These are phyloP conservation scores for Metarhizium album DNA, from an alignment of 2,329 filamentous ascomycete species.

Conservation along the genomic window DNA sequence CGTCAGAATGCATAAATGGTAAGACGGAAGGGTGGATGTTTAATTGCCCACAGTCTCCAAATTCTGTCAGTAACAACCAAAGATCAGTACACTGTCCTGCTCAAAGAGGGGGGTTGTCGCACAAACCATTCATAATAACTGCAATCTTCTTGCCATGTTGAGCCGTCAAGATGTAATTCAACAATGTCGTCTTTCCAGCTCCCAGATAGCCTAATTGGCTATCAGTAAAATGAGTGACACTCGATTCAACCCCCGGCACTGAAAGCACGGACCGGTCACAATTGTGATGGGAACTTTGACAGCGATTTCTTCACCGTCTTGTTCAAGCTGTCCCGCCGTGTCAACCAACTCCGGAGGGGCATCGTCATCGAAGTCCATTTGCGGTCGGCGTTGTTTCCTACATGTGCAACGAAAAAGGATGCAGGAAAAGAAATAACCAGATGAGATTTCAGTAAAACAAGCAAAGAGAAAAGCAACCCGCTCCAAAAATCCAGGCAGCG, in stretches of 20 bases:
- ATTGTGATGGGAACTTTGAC: constrained; percentile 76
- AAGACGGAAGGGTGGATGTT: background rate
- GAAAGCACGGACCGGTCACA: constrained; percentile 51
- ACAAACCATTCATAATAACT: constrained; percentile 79
- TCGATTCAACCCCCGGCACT: background rate
- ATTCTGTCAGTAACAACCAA: constrained; percentile 40
- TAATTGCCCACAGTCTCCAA: constrained; percentile 59
- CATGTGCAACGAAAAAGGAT: background rate
- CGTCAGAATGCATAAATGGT: constrained; percentile 2
- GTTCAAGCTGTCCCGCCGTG: constrained; percentile 24
- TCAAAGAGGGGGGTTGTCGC: background rate
- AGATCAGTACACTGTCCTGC: background rate
- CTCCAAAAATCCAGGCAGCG: background rate
- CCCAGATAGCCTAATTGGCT: constrained; percentile 67
- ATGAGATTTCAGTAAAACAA: background rate
- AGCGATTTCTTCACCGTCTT: constrained; percentile 33
- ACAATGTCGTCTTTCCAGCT: constrained; percentile 85
- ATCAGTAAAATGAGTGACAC: background rate
- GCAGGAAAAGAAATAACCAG: background rate
- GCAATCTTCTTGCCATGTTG: constrained; percentile 97
- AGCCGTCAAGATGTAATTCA: constrained; percentile 93
- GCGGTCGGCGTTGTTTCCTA: constrained; percentile 7
- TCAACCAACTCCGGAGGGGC: constrained; percentile 54
- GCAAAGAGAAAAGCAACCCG: background rate
- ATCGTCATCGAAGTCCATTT: constrained; percentile 59